Conservation (phyloP, 208 protist genomes). For the Acanthamoeba culbertsoni region DNA sequence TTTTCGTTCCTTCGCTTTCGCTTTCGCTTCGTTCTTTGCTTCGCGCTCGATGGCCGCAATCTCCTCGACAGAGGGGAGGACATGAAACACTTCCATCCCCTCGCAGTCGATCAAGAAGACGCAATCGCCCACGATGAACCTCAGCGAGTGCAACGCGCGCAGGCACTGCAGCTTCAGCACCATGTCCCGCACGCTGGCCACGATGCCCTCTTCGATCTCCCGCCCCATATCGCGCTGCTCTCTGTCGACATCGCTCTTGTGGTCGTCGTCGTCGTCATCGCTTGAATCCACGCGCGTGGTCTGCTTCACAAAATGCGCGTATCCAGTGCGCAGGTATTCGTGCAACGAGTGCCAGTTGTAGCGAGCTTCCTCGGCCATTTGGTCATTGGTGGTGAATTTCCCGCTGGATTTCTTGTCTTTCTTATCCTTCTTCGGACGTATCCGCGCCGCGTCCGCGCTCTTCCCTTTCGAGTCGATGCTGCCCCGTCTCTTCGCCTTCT, state of each 20-base stretch:
- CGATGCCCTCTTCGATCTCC: conserved; percentile 31
- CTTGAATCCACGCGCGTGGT: background rate
- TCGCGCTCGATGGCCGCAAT: background rate
- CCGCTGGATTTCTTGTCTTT: background rate
- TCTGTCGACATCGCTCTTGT: background rate
- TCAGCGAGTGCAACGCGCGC: background rate
- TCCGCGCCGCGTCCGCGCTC: background rate
- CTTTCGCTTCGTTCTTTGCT: background rate
- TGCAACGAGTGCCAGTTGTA: background rate
- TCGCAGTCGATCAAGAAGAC: background rate
- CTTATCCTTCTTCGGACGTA: background rate
- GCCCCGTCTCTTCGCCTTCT: background rate
- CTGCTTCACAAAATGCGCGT: background rate
- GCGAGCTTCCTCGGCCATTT: background rate
- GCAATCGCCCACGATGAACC: background rate
- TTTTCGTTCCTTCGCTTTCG: background rate
- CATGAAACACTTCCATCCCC: background rate
- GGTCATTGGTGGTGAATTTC: background rate
- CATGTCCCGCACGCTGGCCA: conserved; percentile 17
- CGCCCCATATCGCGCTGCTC: background rate
- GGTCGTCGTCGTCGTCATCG: background rate
- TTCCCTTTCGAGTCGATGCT: background rate
- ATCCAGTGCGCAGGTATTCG: background rate
- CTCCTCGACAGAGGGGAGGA: background rate
- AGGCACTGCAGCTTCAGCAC: background rate